A percentile compares a stretch with the other conserved stretches of the same genome.
These are phyloP conservation scores for Aspergillus sp. DNA, from an alignment of 2,329 filamentous ascomycete species.

Conservation along the genomic window DNA sequence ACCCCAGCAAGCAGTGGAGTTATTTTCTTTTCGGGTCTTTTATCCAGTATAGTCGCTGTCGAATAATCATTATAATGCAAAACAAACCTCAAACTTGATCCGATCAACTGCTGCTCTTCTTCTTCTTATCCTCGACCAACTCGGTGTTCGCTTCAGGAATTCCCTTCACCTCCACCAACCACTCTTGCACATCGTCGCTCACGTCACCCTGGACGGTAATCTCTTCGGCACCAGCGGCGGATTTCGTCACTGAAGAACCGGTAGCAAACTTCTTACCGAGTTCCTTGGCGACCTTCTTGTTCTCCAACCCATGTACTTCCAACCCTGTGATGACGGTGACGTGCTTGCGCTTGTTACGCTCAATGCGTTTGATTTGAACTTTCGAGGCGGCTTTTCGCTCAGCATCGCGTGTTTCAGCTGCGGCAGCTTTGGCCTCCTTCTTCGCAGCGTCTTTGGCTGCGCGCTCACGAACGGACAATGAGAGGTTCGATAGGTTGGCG, in stretches of 20 bases:
- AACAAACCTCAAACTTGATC: not conserved
- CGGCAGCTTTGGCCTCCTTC: slow-evolving; percentile 90
- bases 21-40: not conserved
- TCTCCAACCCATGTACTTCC: slow-evolving; percentile 81
- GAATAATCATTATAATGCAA: slow-evolving; percentile 5
- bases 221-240: slow-evolving; percentile 78
- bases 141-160: slow-evolving; percentile 95
- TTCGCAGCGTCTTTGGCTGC: slow-evolving; percentile 94
- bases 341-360: slow-evolving; percentile 96
- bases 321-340: slow-evolving; percentile 88
- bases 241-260: slow-evolving; percentile 84
- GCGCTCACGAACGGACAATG: slow-evolving; percentile 85
- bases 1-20: slow-evolving; percentile 10
- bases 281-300: slow-evolving; percentile 95
- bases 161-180: slow-evolving; percentile 74
- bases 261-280: slow-evolving; percentile 98
- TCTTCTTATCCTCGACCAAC: slow-evolving; percentile 90
- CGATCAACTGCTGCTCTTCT: slow-evolving; percentile 53
- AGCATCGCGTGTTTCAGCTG: slow-evolving; percentile 73
- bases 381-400: slow-evolving; percentile 77
- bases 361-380: slow-evolving; percentile 89
- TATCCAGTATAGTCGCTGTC: not conserved
- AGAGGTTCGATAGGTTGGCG: slow-evolving; percentile 77
- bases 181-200: slow-evolving; percentile 89
- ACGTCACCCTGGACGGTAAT: slow-evolving; percentile 98